phyloP scores from a whole-genome alignment of 164 flowering plant genomes.

The Berberis thunbergii region DNA sequence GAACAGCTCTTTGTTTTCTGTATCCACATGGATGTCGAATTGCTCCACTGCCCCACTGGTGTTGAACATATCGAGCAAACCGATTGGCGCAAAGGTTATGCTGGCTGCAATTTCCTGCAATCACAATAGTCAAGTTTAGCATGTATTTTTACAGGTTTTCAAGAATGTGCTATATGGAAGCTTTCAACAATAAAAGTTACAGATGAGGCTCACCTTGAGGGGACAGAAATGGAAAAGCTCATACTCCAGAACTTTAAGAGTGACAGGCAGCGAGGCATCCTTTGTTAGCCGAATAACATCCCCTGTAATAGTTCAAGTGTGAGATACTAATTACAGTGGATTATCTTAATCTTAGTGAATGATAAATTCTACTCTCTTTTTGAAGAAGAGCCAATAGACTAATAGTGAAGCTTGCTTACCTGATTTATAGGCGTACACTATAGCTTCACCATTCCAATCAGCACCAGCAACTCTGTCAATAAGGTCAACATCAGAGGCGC shows the following conservation, averaged over 20 bases:
- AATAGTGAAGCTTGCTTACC: conserved; percentile 22
- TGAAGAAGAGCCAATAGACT: neutral
- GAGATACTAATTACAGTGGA: neutral
- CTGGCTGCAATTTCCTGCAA: conserved; percentile 52
- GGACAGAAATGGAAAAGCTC: conserved; percentile 86
- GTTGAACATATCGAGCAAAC: conserved; percentile 91
- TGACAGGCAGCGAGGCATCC: conserved; percentile 69
- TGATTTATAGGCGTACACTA: conserved; percentile 53
- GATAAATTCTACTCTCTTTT: neutral
- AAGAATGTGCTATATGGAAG: neutral
- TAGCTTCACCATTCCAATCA: conserved; percentile 63
- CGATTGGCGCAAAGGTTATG: conserved; percentile 79
- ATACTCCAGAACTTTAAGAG: conserved; percentile 76
- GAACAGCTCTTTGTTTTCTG: conserved; percentile 29
- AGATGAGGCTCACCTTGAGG: conserved; percentile 36
- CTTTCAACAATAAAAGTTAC: neutral
- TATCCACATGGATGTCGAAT: conserved; percentile 27
- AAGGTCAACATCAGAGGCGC: conserved; percentile 57
- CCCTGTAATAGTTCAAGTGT: conserved; percentile 30
- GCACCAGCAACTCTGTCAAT: conserved; percentile 54
- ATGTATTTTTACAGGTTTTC: neutral
- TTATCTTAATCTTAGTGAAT: neutral
- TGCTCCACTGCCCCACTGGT: conserved; percentile 68
- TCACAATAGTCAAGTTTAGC: neutral
- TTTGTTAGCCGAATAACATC: conserved; percentile 64